A percentile compares a stretch with the other conserved stretches of the same genome.
Conservation (phyloP, 2,329 filamentous ascomycete species). For the Xylariaceae sp. region DNA sequence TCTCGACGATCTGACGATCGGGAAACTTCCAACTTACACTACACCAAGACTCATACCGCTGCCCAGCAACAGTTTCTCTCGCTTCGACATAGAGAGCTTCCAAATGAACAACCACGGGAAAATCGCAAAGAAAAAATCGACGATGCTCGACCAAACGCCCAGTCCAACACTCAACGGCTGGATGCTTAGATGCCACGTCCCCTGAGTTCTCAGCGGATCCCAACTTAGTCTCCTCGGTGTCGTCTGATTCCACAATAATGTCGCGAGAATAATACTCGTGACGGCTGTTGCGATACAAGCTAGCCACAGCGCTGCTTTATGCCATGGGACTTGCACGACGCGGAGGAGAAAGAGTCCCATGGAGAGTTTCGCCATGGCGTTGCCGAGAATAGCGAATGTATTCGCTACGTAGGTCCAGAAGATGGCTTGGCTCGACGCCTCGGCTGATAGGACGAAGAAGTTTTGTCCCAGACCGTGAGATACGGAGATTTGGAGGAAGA, state of each 20-base stretch:
- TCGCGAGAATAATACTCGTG: constrained; percentile 32
- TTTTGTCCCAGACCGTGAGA: constrained; percentile 34
- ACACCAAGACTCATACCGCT: constrained; percentile 30
- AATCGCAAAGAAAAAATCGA: constrained; percentile 28
- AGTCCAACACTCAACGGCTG: constrained; percentile 37
- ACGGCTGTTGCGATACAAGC: constrained; percentile 31
- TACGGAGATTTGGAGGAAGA: constrained; percentile 36
- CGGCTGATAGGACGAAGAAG: constrained; percentile 32
- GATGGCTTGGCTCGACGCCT: constrained; percentile 35
- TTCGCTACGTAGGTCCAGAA: constrained; percentile 40
- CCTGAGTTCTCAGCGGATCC: constrained; percentile 36
- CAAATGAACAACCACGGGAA: constrained; percentile 30
- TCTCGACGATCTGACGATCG: too few relatives aligned
- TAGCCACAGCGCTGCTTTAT: constrained; percentile 34
- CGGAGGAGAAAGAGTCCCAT: constrained; percentile 40
- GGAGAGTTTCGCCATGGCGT: constrained; percentile 38
- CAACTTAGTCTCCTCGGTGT: constrained; percentile 35
- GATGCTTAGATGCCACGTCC: constrained; percentile 35
- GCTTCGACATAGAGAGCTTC: constrained; percentile 25
- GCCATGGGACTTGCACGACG: constrained; percentile 35
- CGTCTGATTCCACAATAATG: constrained; percentile 40
- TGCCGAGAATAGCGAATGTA: constrained; percentile 36
- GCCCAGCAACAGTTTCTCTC: constrained; percentile 29
- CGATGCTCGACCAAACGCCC: constrained; percentile 38
- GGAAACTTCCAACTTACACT: constrained; percentile 24